These are phyloP conservation scores for Phtheirospermum japonicum DNA, from an alignment of 257 asterid species.

Conservation along the genomic window DNA sequence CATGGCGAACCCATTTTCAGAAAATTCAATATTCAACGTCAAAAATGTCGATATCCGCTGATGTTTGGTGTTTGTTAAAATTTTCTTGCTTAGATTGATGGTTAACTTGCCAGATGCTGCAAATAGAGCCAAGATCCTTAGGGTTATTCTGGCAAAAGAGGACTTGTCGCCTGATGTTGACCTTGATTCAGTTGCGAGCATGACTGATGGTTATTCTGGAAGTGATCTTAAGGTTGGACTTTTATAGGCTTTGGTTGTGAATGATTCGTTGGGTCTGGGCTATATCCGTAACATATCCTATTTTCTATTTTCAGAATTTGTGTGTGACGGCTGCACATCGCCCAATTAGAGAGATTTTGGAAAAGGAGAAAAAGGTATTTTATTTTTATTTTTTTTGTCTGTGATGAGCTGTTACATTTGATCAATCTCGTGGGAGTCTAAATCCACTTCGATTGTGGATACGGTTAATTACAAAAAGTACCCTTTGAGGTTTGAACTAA, in stretches of 20 bases:
- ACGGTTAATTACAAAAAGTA: neutral
- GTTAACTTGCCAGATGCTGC: constrained; percentile 92
- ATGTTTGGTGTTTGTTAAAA: neutral
- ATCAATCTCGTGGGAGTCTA: neutral
- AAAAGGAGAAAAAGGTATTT: constrained; percentile 84
- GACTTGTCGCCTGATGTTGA: constrained; percentile 78
- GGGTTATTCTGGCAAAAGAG: constrained; percentile 81
- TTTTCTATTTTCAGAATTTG: constrained; percentile 56
- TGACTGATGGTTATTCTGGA: constrained; percentile 96
- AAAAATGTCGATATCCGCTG: constrained; percentile 5
- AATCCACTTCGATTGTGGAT: neutral
- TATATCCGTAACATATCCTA: constrained; percentile 8
- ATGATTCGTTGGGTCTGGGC: constrained; percentile 9
- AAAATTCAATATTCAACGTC: constrained; percentile 2
- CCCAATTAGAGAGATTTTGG: constrained; percentile 85
- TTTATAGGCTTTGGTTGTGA: constrained; percentile 11
- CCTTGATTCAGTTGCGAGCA: constrained; percentile 72
- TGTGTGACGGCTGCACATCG: constrained; percentile 93
- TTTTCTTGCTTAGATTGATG: constrained; percentile 57
- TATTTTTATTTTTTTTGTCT: neutral
- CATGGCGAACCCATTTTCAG: neutral
- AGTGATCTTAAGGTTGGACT: constrained; percentile 87
- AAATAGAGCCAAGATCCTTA: constrained; percentile 79
- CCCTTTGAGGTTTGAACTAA: neutral
- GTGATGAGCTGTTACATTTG: neutral